Evolutionary conservation across 2,329 filamentous ascomycete genomes (phyloP).

Genomic region (Calonectria pseudoreteaudii): DNA sequence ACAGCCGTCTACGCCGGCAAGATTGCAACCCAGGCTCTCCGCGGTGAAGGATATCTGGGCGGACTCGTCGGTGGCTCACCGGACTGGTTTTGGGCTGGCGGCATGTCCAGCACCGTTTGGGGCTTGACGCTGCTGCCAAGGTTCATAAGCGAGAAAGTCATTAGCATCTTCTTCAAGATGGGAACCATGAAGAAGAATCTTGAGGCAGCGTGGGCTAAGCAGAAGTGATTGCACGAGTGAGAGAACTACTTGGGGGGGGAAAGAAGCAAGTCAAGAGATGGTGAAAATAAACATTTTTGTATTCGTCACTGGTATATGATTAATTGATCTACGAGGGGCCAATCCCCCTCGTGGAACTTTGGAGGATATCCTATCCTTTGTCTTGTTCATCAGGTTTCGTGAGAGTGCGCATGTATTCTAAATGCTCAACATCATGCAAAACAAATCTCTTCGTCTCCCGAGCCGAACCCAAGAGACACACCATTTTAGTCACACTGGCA

Average conservation of each 20-base stretch:
- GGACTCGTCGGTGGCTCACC: slow-evolving; percentile 48
- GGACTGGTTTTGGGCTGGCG: slow-evolving; percentile 51
- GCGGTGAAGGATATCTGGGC: slow-evolving; percentile 50
- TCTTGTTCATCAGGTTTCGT: background rate
- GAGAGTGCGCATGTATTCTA: background rate
- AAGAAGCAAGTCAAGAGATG: background rate
- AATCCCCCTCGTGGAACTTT: background rate
- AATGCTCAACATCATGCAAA: background rate
- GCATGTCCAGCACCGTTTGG: slow-evolving; percentile 46
- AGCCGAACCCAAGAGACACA: background rate
- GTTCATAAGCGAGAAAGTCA: slow-evolving; percentile 44
- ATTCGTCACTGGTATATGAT: background rate
- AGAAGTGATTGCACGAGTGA: background rate
- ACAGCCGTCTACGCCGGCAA: slow-evolving; percentile 57
- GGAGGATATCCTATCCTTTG: background rate
- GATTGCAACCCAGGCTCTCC: slow-evolving; percentile 57
- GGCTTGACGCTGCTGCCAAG: slow-evolving; percentile 38
- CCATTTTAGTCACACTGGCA: background rate
- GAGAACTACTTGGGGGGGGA: background rate
- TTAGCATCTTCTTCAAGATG: slow-evolving; percentile 46
- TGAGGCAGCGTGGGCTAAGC: slow-evolving; percentile 40
- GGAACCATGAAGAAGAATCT: slow-evolving; percentile 40
- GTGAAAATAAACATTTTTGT: background rate
- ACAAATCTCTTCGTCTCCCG: background rate
- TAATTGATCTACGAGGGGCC: background rate